Percentiles rank a stretch among this genome's conserved stretches.
phyloP scores from a whole-genome alignment of 2,329 filamentous ascomycete genomes.

The Colletotrichum horii region DNA sequence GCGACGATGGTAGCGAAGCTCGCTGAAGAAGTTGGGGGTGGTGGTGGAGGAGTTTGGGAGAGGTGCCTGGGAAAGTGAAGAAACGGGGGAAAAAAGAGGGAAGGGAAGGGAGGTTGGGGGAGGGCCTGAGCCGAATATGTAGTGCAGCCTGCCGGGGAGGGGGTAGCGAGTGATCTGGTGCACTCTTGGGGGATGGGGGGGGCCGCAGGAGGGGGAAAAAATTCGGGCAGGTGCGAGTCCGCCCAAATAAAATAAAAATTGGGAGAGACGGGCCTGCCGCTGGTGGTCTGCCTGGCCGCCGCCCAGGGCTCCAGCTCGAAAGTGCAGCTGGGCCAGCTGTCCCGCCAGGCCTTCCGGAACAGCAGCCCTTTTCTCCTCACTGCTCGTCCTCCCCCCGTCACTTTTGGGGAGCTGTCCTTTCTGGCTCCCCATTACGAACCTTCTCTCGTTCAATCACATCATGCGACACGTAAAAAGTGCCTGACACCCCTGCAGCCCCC shows the following conservation, averaged over 20 bases:
- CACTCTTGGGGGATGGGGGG: background rate
- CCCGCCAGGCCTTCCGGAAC: slow-evolving; percentile 1
- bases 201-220: slow-evolving; percentile 11
- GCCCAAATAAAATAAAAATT: slow-evolving; percentile 1
- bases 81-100: slow-evolving; percentile 24
- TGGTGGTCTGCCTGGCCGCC: background rate
- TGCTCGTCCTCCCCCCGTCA: background rate
- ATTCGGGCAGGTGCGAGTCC: slow-evolving; percentile 35
- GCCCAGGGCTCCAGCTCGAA: background rate
- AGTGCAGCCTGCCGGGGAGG: slow-evolving; percentile 17
- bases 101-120: slow-evolving; percentile 26
- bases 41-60: slow-evolving; percentile 29
- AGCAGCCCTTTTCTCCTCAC: background rate
- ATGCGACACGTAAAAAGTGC: slow-evolving; percentile 15
- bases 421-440: background rate
- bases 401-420: background rate
- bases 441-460: slow-evolving; percentile 19
- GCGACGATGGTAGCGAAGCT: slow-evolving; percentile 1
- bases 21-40: slow-evolving; percentile 23
- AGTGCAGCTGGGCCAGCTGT: background rate
- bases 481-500: slow-evolving; percentile 14
- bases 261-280: background rate
- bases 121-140: slow-evolving; percentile 22
- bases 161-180: slow-evolving; percentile 18
- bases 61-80: slow-evolving; percentile 24